Evolutionary conservation across 2,329 filamentous ascomycete species (phyloP).

Genomic region (Ceratocystis alfenasii): DNA sequence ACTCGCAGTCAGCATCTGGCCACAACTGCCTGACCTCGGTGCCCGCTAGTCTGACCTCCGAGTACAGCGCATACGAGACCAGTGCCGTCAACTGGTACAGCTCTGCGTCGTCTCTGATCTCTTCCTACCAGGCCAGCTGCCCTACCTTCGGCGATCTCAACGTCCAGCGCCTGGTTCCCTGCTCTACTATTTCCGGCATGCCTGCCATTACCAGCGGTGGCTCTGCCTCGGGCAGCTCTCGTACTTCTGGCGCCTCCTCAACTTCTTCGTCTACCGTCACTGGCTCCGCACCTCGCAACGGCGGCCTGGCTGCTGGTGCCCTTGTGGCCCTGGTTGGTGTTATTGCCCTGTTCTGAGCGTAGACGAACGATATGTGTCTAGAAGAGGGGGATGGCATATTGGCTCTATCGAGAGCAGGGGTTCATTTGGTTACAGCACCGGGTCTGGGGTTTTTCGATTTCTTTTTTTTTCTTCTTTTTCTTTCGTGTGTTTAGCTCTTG

Average conservation of each 20-base stretch:
- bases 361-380: not conserved
- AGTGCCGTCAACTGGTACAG: conserved; percentile 28
- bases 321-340: conserved; percentile 27
- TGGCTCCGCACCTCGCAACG: not conserved
- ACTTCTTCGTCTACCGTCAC: conserved; percentile 1
- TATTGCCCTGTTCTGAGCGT: conserved; percentile 23
- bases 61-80: conserved; percentile 29
- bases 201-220: not conserved
- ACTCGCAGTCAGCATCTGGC: conserved; percentile 25
- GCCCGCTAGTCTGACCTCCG: conserved; percentile 28
- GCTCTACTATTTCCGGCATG: conserved; percentile 16
- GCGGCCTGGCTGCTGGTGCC: conserved; percentile 25
- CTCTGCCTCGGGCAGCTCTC: not conserved
- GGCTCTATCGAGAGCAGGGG: not conserved
- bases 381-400: not conserved
- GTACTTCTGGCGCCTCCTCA: not conserved
- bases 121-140: conserved; percentile 15
- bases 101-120: conserved; percentile 25
- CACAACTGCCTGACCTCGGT: conserved; percentile 29
- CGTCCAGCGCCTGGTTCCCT: conserved; percentile 11
- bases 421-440: not conserved
- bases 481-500: not conserved
- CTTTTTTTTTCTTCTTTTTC: not conserved
- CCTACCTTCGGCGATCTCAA: conserved; percentile 15
- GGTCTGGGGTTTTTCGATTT: not conserved